Evolutionary conservation across 139 green algal genomes (phyloP), one percentile per base, ranked within the genome.

Genomic region (Desmodesmus armatus): DNA sequence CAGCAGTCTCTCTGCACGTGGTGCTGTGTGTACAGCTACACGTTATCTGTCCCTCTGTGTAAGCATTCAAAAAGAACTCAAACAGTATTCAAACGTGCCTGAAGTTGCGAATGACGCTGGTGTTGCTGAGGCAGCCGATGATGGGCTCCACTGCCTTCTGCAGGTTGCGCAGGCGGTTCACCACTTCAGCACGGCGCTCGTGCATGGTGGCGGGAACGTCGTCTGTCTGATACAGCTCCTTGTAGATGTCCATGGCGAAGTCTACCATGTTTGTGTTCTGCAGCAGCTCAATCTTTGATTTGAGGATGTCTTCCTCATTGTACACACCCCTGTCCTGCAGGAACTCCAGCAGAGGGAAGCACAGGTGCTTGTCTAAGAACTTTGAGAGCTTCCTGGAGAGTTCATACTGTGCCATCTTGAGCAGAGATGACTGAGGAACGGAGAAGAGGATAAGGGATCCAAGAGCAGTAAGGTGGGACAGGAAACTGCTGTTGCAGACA

Each of bases 251-350:
- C 92, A 98, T 98, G 2, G 96, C 96, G 84, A 98, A 99, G 92
- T 95, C 92, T 27, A 99, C 95, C 97, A 99, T 99, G 92, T 99
- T 99, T 19, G 97, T 99, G 58, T 97, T 96, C 47, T 94, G 87
- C 37, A 99, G 92, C 70, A 99, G 92, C 39, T 96, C 94, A 63
- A 99, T 94, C 93, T 99, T 99, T n/a, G 92, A 94, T 49, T 93
- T 72, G 89, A 99, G 90, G 65, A 99, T 96, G 62, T 99, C 95
- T 29, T 90, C 85, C 55, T 94, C 92, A 69, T 94, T 86, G 85
- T 99, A 99, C 13, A 98, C 80, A 44, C 91, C 88, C 82, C 94
- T 94, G 81, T 95, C 89, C 39, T 96, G 94, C 58, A 98, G 87
- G 83, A 99, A 99, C 89, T 99, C 97, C 21, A 99, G 90, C 71